phyloP scores from a whole-genome alignment of 2,329 filamentous ascomycete species.

The Pseudogymnoascus sp. region DNA sequence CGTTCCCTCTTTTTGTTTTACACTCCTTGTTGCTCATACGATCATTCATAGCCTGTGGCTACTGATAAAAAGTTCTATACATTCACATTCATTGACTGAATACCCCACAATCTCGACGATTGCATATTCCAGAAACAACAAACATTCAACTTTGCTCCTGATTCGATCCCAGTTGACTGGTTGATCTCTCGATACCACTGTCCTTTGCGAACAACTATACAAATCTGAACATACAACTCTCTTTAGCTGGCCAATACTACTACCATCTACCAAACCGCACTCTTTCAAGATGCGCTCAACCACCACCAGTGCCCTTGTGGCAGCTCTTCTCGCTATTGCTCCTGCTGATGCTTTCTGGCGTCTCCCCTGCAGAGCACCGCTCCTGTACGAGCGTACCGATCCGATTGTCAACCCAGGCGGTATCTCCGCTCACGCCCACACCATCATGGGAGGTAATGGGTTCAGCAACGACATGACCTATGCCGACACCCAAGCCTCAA shows the following conservation, averaged over 20 bases:
- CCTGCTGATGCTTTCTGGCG: constrained; percentile 42
- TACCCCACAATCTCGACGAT: constrained; percentile 5
- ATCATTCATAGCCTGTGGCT: constrained; percentile 10
- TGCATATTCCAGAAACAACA: constrained; percentile 2
- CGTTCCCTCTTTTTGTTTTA: neutral
- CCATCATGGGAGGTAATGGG: constrained; percentile 55
- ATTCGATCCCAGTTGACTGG: constrained; percentile 13
- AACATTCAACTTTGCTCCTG: constrained; percentile 6
- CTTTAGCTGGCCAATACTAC: neutral
- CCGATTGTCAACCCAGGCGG: constrained; percentile 52
- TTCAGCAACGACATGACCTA: constrained; percentile 52
- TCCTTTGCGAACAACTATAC: constrained; percentile 1
- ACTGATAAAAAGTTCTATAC: constrained; percentile 1
- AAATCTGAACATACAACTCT: neutral
- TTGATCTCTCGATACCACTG: constrained; percentile 1
- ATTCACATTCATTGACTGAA: constrained; percentile 12
- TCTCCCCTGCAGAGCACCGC: constrained; percentile 32
- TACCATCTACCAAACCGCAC: neutral
- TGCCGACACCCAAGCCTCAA: constrained; percentile 44
- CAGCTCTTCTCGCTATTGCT: constrained; percentile 17
- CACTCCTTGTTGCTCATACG: neutral
- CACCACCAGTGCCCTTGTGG: constrained; percentile 12
- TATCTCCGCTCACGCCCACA: constrained; percentile 53
- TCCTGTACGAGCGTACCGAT: constrained; percentile 49
- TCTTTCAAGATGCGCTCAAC: constrained; percentile 13